Base-by-base conservation (phyloP, 2,329 filamentous ascomycete genomes). In the Aureobasidium pullulans region DNA sequence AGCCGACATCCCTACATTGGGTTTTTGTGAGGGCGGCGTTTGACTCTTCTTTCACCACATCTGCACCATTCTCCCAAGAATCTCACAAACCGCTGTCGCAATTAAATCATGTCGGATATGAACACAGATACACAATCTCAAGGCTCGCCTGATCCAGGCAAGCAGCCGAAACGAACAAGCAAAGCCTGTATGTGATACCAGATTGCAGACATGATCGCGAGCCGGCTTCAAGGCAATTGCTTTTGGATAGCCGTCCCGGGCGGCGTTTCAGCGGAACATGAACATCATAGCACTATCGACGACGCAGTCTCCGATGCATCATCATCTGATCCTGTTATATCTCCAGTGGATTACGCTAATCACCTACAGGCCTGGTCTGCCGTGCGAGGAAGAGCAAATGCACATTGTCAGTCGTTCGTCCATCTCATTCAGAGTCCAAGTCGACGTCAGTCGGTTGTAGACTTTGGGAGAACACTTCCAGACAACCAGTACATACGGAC, bases 341-440 rank as follows among this genome's bases (percentile, higher is more conserved):
- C 13, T 16, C 28, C 3, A 15, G 13, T 2, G 11, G 3, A 31
- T 34, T 28, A 43, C 16, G 40, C 50, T 54, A 29, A 54, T 28
- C 39, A 23, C n/a, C 44, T 80, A 76, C 67, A 56, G 52, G 52
- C 23, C 65, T 78, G 56, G 73, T 76, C 63, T 80, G 78, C 65
- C 70, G 78, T 42, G 74, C 76, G 63, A 73, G 78, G 62, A 80
- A 80, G 67, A 77, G 75, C 42, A 76, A 76, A 64, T 80, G 78
- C 69, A 76, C 79, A 64, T 68, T 80, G 78, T 80, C 72, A 71
- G 77, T 73, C 56, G 11, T 31, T 11, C 6, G 16, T 46, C 39
- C 13, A 15, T 32, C 9, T 28, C 7, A 16, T 11, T 15, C 6
- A 19, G 32, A 15, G 6, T 37, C 48, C 46, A 48, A 13, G 16